Evolutionary conservation across 768 basidiomycete species (phyloP).

Genomic region (Lanmaoa rubissima): DNA sequence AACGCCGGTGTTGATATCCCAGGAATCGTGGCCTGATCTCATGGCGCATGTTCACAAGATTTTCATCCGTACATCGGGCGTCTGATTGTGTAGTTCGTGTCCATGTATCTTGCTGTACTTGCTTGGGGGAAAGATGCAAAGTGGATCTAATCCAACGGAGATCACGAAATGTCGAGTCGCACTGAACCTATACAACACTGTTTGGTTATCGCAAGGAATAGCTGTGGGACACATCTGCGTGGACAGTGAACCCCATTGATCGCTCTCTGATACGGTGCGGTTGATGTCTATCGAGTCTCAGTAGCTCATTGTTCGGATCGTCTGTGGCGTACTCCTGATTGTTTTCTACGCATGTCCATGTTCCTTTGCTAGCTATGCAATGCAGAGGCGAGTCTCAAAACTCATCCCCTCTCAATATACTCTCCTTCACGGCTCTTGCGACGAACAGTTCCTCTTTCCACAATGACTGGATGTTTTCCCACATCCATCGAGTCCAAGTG

Average conservation of each 20-base stretch:
- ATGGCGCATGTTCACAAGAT: slow-evolving; percentile 6
- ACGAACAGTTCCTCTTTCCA: slow-evolving; percentile 65
- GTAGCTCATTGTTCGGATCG: not conserved
- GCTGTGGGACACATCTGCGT: too few species aligned
- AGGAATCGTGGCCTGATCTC: slow-evolving; percentile 10
- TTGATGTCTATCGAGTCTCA: not conserved
- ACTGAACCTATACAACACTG: too few species aligned
- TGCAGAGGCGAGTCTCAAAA: slow-evolving; percentile 35
- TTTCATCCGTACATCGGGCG: not conserved
- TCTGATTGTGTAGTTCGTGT: not conserved
- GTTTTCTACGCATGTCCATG: not conserved
- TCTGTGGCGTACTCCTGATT: not conserved
- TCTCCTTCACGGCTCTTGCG: slow-evolving; percentile 44
- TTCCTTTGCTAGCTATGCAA: not conserved
- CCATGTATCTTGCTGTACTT: not conserved
- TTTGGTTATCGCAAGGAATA: too few species aligned
- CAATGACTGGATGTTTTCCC: slow-evolving; percentile 43
- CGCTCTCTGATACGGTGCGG: not conserved
- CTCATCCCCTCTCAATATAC: slow-evolving; percentile 45
- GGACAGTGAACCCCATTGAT: not conserved
- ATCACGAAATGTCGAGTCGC: too few species aligned
- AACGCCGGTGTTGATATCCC: not conserved
- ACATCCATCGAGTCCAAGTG: slow-evolving; percentile 35
- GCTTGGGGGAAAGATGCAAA: not conserved
- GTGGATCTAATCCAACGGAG: too few species aligned